phyloP scores from a whole-genome alignment of 176 grass and related monocot genomes.

The Olyra latifolia region DNA sequence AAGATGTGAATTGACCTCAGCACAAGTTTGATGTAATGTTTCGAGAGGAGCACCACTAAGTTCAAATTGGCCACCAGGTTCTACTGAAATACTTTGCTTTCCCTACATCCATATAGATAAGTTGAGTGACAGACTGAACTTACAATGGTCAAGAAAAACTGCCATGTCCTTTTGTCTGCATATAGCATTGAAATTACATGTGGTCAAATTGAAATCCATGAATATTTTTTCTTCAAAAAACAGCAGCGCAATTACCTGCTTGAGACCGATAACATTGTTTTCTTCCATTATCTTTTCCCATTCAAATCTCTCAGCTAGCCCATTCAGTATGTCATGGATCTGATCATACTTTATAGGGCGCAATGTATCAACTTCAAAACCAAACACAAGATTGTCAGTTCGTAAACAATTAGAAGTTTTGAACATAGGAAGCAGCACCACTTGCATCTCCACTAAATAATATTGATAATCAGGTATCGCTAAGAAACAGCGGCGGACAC shows the following conservation, averaged over 20 bases:
- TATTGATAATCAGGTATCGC: neutral
- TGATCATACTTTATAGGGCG: constrained; percentile 91
- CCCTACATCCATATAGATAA: constrained; percentile 47
- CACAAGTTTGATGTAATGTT: constrained; percentile 88
- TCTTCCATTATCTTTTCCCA: constrained; percentile 96
- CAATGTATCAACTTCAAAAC: constrained; percentile 83
- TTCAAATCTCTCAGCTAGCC: constrained; percentile 80
- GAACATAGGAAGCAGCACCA: neutral
- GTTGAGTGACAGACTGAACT: neutral
- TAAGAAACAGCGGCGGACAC: too few relatives aligned
- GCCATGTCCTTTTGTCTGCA: neutral
- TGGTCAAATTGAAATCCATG: neutral
- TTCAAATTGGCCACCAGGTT: constrained; percentile 97
- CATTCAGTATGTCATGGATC: constrained; percentile 80
- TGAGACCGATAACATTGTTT: constrained; percentile 80
- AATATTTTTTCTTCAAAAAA: neutral
- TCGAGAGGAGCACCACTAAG: constrained; percentile 91
- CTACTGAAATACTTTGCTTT: constrained; percentile 91
- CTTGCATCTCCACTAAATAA: neutral
- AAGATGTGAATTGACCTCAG: constrained; percentile 91
- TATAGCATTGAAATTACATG: neutral
- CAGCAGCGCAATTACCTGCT: constrained; percentile 55
- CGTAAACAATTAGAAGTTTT: neutral
- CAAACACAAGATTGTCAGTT: neutral
- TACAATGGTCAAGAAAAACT: neutral